A percentile compares a stretch with the other conserved stretches of the same genome.
Evolutionary conservation across 176 grass and related monocot species (phyloP).

Genomic region (Dendrocalamus sinicus): DNA sequence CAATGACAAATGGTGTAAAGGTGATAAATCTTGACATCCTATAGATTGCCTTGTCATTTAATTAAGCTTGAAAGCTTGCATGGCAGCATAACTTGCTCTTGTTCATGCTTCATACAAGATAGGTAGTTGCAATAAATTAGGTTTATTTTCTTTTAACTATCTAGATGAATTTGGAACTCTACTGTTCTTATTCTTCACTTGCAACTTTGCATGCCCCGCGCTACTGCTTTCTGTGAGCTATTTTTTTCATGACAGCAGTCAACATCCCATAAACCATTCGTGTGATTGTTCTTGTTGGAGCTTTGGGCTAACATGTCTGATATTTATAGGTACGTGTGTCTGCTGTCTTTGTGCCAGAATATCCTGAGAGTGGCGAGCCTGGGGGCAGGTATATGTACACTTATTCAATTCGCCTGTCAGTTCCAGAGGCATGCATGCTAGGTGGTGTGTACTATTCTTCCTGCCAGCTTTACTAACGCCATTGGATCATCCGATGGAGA

Average conservation of each 20-base stretch:
- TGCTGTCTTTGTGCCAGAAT: slow-evolving; percentile 81
- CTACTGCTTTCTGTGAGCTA: not conserved
- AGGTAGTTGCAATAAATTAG: not conserved
- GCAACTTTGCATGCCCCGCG: not conserved
- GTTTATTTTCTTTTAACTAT: not conserved
- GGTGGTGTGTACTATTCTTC: slow-evolving; percentile 70
- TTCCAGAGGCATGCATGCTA: slow-evolving; percentile 84
- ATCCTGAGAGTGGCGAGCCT: not conserved
- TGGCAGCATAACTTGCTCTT: not conserved
- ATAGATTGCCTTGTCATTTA: slow-evolving; percentile 26
- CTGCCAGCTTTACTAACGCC: slow-evolving; percentile 79
- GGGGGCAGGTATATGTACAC: slow-evolving; percentile 42
- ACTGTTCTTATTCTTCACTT: slow-evolving; percentile 8
- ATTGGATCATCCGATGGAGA: slow-evolving; percentile 71
- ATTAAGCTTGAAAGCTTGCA: not conserved
- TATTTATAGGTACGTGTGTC: slow-evolving; percentile 75
- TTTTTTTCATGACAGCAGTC: not conserved
- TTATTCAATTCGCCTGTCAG: slow-evolving; percentile 87
- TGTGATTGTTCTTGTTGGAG: not conserved
- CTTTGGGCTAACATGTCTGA: slow-evolving; percentile 41
- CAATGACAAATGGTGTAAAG: slow-evolving; percentile 84
- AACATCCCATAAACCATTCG: not conserved
- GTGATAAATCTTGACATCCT: slow-evolving; percentile 51
- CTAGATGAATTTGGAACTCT: not conserved
- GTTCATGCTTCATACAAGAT: not conserved